These are phyloP conservation scores for Lineolata rhizophorae DNA, from an alignment of 495 filamentous ascomycete genomes.

Conservation along the genomic window DNA sequence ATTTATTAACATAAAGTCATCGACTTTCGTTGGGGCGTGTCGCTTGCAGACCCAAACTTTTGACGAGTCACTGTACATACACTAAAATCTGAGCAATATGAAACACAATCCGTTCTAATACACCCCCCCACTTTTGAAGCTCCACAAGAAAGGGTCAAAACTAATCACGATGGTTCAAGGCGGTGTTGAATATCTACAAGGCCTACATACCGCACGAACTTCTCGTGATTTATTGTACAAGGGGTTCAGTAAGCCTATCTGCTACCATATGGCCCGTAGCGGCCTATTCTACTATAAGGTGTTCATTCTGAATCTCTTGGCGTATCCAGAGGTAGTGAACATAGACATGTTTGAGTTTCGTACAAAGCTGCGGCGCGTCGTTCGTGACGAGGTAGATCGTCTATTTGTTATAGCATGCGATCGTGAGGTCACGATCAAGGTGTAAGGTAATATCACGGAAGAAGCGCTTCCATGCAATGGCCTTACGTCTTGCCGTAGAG, in stretches of 20 bases:
- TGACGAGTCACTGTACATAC: no score
- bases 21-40: no score
- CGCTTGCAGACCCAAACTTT: no score
- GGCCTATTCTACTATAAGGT: slow-evolving; percentile 1
- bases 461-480: slow-evolving; percentile 2
- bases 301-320: slow-evolving; percentile 2
- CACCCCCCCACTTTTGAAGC: no score
- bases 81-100: no score
- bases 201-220: neutral
- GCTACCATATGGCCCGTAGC: neutral
- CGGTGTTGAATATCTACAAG: slow-evolving; percentile 1
- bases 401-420: slow-evolving; percentile 5
- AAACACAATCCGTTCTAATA: no score
- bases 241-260: slow-evolving; percentile 3
- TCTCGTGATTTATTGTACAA: slow-evolving; percentile 1
- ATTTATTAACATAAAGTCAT: no score
- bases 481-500: slow-evolving; percentile 7
- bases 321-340: slow-evolving; percentile 6
- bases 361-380: neutral
- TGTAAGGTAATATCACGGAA: slow-evolving; percentile 2
- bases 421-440: neutral
- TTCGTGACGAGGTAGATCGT: slow-evolving; percentile 4
- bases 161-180: no score
- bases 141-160: no score
- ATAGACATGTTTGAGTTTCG: slow-evolving; percentile 6